Conservation (phyloP, 139 green algal species). For the Volvox reticuliferus region DNA sequence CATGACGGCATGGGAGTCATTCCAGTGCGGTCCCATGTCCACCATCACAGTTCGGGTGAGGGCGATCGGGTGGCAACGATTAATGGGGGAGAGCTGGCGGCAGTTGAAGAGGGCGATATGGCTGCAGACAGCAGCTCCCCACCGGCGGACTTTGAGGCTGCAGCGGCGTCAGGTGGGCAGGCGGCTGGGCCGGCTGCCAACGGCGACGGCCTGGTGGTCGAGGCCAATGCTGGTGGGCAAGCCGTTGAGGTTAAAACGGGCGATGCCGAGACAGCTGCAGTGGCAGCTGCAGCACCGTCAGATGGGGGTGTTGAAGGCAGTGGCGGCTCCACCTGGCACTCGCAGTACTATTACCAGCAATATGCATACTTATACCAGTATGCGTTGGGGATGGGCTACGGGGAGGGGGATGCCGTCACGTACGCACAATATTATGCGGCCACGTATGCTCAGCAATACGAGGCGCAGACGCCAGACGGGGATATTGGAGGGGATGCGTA, state of each 20-base stretch:
- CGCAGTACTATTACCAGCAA: conserved; percentile 61
- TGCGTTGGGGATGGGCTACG: conserved; percentile 27
- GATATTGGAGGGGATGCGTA: neutral
- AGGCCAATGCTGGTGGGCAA: neutral
- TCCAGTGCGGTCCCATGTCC: neutral
- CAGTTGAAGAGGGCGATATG: neutral
- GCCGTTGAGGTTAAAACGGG: neutral
- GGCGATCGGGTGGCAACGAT: too few species aligned
- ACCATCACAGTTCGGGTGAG: too few species aligned
- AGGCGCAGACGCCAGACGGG: conserved; percentile 10
- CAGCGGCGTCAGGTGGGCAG: neutral
- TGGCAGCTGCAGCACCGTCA: too few species aligned
- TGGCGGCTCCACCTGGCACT: conserved; percentile 3
- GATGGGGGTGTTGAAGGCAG: neutral
- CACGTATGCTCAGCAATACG: conserved; percentile 28
- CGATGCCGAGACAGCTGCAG: too few species aligned
- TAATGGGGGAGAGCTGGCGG: neutral
- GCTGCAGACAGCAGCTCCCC: neutral
- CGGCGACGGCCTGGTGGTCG: neutral
- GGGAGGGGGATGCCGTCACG: conserved; percentile 20
- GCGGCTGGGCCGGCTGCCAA: neutral
- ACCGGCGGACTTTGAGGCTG: neutral
- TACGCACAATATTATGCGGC: conserved; percentile 43
- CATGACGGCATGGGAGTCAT: conserved; percentile 15
- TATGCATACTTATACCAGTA: conserved; percentile 79